phyloP scores from a whole-genome alignment of 164 flowering plant genomes.

The Kingdonia uniflora region DNA sequence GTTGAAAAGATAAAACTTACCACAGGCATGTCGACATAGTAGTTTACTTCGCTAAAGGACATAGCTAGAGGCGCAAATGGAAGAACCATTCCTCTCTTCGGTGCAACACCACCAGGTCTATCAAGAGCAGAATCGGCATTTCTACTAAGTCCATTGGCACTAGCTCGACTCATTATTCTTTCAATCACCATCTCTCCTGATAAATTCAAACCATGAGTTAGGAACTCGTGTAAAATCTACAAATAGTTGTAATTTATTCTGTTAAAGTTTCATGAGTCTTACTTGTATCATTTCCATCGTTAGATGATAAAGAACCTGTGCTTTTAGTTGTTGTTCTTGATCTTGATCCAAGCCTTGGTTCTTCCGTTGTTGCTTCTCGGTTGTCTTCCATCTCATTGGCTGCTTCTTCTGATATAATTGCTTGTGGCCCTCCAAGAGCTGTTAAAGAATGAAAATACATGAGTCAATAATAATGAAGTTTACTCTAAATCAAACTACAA shows the following conservation, averaged over 20 bases:
- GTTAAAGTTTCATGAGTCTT: constrained; percentile 6
- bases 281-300: constrained; percentile 59
- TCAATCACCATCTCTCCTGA: constrained; percentile 56
- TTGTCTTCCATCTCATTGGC: constrained; percentile 15
- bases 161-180: constrained; percentile 39
- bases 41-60: constrained; percentile 74
- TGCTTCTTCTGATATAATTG: constrained; percentile 26
- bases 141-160: constrained; percentile 25
- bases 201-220: constrained; percentile 5
- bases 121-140: constrained; percentile 36
- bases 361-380: constrained; percentile 11
- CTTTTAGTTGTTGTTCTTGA: constrained; percentile 26
- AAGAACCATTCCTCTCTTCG: constrained; percentile 95
- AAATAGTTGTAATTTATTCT: neutral
- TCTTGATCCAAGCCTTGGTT: constrained; percentile 13
- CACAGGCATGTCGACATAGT: constrained; percentile 90
- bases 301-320: constrained; percentile 14
- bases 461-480: neutral
- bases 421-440: constrained; percentile 29
- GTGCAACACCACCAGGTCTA: constrained; percentile 44
- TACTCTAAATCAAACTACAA: neutral
- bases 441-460: neutral
- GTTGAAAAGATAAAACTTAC: constrained; percentile 27
- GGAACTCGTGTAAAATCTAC: neutral
- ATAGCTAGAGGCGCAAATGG: constrained; percentile 88